phyloP scores from a whole-genome alignment of 208 protist species.

The Leptomonas seymouri region DNA sequence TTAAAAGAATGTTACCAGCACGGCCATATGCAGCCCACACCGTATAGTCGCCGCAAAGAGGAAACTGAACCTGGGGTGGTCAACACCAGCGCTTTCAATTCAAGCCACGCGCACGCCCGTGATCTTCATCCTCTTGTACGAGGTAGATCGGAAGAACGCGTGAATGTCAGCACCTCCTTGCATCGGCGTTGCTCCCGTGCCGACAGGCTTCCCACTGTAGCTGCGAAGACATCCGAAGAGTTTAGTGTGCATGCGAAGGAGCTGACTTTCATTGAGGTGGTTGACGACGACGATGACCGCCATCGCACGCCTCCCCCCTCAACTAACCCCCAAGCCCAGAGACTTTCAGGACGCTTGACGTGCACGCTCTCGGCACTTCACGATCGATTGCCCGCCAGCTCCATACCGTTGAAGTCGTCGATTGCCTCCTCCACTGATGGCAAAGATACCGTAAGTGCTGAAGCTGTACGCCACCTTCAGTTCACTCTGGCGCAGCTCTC shows the following conservation, averaged over 20 bases:
- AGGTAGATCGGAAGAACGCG: neutral
- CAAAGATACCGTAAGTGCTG: neutral
- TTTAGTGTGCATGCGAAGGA: neutral
- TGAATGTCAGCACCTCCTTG: neutral
- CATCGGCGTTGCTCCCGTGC: neutral
- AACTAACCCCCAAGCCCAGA: too few species aligned
- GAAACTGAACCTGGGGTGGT: neutral
- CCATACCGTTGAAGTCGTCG: neutral
- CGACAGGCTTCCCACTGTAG: neutral
- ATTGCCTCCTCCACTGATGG: neutral
- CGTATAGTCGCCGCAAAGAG: neutral
- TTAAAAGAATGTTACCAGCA: neutral
- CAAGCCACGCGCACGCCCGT: too few species aligned
- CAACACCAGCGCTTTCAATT: too few species aligned
- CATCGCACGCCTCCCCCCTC: neutral
- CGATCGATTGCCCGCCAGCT: conserved; percentile 9
- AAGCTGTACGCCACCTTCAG: conserved; percentile 26
- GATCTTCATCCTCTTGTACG: too few species aligned
- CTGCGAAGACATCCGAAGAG: neutral
- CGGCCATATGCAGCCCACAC: too few species aligned
- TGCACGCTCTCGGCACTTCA: neutral
- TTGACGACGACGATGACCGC: neutral
- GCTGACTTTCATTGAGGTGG: conserved; percentile 4
- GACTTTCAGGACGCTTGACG: too few species aligned
- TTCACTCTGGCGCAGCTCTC: conserved; percentile 40